Evolutionary conservation across 1,284 basidiomycete genomes (phyloP), one percentile per base, ranked within the genome.

Genomic region (Sanguinoderma infundibulare): DNA sequence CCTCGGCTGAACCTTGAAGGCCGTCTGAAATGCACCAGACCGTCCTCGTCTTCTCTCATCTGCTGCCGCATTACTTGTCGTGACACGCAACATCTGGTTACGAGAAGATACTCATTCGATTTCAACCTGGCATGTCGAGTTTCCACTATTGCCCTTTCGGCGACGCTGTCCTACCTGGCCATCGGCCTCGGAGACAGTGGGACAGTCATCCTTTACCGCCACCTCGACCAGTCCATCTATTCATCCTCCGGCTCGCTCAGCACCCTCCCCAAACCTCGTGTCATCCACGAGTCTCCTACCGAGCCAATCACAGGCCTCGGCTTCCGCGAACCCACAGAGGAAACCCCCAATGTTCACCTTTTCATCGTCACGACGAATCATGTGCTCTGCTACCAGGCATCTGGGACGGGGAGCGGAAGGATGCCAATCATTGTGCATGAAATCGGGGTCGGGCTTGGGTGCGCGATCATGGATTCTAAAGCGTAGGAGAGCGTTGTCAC

Each of bases 121-220:
- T 7, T 62, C 47, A 53, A 50, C 42, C 42, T 53, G 42, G 24
- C 28, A 4, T 36, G 8, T 1, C 57, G 94, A 92, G 87, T 97
- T 2, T 90, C 94, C 5, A 86, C 90, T 0, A 79, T 98, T 12
- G 91, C 96, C 0, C 79, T 96, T 28, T 93, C 96, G 0, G 79
- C 87, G 6, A 85, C 85, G n/a, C 82, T 98, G 1, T 87, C 92
- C 1, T 92, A 96, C 74, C 85, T 99, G 20, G 92, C 96, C 5
- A 85, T 98, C 42, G 97, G 95, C 8, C 84, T 98, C 10, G 95
- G 90, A 1, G 96, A 98, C n/a, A n/a, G n/a, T 71, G 97, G 97
- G n/a, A 94, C 94, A 0, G 95, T 98, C 6, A 83, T 98, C 5
- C 82, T 98, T 20, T 96, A 96, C 73, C 89, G 94, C 4, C 93